Percentiles rank a stretch among this genome's conserved stretches.
phyloP scores from a whole-genome alignment of 257 asterid genomes.

The Primulina huaijiensis region DNA sequence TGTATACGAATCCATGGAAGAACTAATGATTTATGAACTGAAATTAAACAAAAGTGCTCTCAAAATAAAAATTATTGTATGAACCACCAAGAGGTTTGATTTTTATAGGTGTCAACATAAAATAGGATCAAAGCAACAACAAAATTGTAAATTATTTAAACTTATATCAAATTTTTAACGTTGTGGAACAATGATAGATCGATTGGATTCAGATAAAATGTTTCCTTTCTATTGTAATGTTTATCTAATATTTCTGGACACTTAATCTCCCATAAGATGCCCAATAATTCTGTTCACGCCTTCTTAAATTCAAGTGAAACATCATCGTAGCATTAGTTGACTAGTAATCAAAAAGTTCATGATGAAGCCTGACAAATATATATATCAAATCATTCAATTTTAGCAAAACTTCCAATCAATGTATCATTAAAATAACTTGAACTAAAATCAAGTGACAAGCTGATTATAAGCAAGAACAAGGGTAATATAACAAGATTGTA shows the following conservation, averaged over 20 bases:
- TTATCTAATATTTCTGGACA: no score
- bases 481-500: neutral
- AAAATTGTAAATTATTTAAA: neutral
- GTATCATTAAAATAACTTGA: neutral
- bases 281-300: no score
- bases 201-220: no score
- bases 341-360: no score
- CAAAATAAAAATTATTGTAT: conserved; percentile 11
- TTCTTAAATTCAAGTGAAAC: no score
- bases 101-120: conserved; percentile 6
- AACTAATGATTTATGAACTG: conserved; percentile 28
- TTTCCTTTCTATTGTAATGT: no score
- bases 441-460: no score
- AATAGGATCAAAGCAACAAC: neutral
- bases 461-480: neutral
- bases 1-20: conserved; percentile 50
- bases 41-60: conserved; percentile 17
- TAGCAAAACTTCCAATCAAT: neutral
- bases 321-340: no score
- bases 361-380: no score
- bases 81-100: conserved; percentile 4
- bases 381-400: neutral
- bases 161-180: neutral
- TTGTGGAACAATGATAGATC: no score
- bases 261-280: no score